These are phyloP conservation scores for Phytophthora crassamura DNA, from an alignment of 352 stramenopile genomes.

Conservation along the genomic window DNA sequence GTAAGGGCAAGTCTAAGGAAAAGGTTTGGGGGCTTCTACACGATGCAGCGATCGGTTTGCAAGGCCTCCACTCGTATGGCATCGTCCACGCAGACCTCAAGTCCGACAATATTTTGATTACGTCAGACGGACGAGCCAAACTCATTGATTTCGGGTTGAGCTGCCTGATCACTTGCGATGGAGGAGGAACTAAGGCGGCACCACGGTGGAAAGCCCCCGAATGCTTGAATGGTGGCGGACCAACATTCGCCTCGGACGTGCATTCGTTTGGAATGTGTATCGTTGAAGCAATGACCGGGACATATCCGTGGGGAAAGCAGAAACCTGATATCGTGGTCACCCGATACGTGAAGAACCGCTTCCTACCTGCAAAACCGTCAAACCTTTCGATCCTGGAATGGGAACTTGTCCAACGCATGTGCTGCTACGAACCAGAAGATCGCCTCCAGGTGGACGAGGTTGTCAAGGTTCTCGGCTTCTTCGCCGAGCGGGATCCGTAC, in stretches of 20 bases:
- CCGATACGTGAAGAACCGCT: background rate
- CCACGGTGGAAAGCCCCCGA: conserved; percentile 6
- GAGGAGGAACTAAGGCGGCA: too few species aligned
- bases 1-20: background rate
- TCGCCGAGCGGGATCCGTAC: conserved; percentile 2
- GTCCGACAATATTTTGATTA: conserved; percentile 13
- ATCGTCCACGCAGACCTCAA: conserved; percentile 30
- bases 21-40: conserved; percentile 23
- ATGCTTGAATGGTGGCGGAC: background rate
- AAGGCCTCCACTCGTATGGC: conserved; percentile 26
- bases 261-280: conserved; percentile 20
- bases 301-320: background rate
- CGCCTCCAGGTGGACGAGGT: conserved; percentile 9
- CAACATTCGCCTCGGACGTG: conserved; percentile 10
- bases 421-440: background rate
- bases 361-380: background rate
- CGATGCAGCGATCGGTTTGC: conserved; percentile 29
- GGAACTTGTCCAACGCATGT: conserved; percentile 14
- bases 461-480: background rate
- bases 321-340: background rate
- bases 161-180: too few species aligned
- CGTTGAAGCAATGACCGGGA: background rate
- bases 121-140: too few species aligned
- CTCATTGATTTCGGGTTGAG: too few species aligned
- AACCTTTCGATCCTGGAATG: conserved; percentile 4